A percentile compares a stretch with the other conserved stretches of the same genome.
These are phyloP conservation scores for Eleusine coracana DNA, from an alignment of 176 grass and related monocot genomes.

Conservation along the genomic window DNA sequence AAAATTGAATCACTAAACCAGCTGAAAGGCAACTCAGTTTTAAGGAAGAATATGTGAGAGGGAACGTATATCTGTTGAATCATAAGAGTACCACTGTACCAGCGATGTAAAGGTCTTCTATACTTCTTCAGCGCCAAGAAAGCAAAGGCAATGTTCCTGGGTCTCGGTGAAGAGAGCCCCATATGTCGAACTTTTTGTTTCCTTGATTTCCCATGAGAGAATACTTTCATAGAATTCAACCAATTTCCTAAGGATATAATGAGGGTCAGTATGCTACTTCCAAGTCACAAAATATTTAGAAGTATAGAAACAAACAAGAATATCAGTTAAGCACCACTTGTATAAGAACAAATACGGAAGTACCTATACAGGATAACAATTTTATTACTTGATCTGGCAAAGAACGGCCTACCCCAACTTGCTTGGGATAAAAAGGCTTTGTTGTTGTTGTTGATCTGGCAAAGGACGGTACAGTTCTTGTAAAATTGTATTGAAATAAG, in stretches of 20 bases:
- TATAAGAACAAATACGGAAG: slow-evolving; percentile 6
- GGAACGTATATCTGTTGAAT: neutral
- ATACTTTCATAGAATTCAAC: neutral
- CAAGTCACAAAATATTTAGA: neutral
- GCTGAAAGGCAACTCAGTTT: neutral
- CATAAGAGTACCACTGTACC: neutral
- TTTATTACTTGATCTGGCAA: slow-evolving; percentile 1
- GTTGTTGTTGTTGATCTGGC: neutral
- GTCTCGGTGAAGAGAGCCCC: slow-evolving; percentile 14
- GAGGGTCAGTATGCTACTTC: neutral
- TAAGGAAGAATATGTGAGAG: neutral
- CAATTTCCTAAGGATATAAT: slow-evolving; percentile 22
- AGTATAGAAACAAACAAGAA: slow-evolving; percentile 9
- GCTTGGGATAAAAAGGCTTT: too few relatives aligned
- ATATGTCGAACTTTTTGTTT: neutral
- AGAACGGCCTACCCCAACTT: neutral
- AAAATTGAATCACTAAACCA: neutral
- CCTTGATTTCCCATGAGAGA: neutral
- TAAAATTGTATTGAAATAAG: neutral
- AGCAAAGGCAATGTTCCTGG: slow-evolving; percentile 22
- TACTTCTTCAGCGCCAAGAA: slow-evolving; percentile 18
- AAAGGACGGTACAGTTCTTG: neutral
- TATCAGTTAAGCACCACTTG: neutral
- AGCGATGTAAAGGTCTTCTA: slow-evolving; percentile 13
- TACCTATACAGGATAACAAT: neutral